Base-by-base conservation (phyloP, 441 rosid genomes). In the Populus hybrid region DNA sequence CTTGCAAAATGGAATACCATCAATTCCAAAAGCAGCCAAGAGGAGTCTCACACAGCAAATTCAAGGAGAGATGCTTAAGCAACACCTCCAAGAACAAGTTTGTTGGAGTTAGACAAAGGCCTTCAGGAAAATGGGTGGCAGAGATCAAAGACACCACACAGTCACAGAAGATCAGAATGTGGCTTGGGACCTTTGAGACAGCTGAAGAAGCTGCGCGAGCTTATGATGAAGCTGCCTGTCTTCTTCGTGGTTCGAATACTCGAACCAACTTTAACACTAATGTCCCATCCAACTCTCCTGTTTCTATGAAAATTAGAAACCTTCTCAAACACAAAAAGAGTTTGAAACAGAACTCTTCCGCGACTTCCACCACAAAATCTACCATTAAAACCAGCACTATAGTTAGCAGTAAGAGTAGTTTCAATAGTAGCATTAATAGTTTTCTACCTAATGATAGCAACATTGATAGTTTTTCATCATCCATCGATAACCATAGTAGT, bases 61-160 rank as follows among this genome's bases (percentile, higher is more conserved):
- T n/a, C 26, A 59, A n/a, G 65, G 65, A 59, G 24, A 59, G 65
- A 59, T 8, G 65, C 65, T n/a, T 8, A 8, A 3, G 26, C 26
- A 59, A n/a, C 11, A 61, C 10, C 26, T 61, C 65, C 65, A 61
- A 61, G 10, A 21, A 82, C 70, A 92, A 89, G 87, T 94, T 88
- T 71, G 88, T 94, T 10, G 98, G 98, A 40, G 98, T 91, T 38
- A 87, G 98, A 70, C 97, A 93, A 78, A 87, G 98, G 84, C 97
- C 97, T 4, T 91, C 98, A 0, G 95, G 97, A 6, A 94, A 93
- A 84, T 94, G 98, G 97, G 96, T 91, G 5, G 97, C 97, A 10
- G 98, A 94, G 86, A 94, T 94, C 89, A 94, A 94, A 85, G 94
- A 93, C 89, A 91, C 97, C 1, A 86, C 92, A 9, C 95, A 90